Evolutionary conservation across 169 alveolate species (phyloP).

Genomic region (Babesia gibsoni): DNA sequence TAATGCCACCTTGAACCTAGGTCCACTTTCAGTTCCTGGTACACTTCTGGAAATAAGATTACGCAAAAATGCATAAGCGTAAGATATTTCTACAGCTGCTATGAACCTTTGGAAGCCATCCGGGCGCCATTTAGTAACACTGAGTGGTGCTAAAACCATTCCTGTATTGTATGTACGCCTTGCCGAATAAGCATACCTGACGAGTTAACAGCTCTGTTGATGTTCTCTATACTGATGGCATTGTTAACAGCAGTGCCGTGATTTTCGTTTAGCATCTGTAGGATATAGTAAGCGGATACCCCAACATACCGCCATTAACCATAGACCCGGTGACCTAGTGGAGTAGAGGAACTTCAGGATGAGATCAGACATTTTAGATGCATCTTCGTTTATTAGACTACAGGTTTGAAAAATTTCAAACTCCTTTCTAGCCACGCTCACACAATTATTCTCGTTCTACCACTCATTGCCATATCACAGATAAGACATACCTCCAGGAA

Average conservation of each 20-base stretch:
- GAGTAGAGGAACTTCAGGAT: slow-evolving; percentile 8
- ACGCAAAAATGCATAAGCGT: slow-evolving; percentile 26
- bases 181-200: not conserved
- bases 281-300: not conserved
- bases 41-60: slow-evolving; percentile 6
- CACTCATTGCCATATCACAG: not conserved
- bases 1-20: slow-evolving; percentile 28
- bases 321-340: not conserved
- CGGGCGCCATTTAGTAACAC: not conserved
- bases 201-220: not conserved
- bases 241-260: slow-evolving; percentile 16
- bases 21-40: slow-evolving; percentile 8
- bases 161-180: not conserved
- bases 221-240: not conserved
- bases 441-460: slow-evolving; percentile 43
- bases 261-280: slow-evolving; percentile 17
- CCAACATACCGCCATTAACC: slow-evolving; percentile 12
- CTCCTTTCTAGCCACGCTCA: slow-evolving; percentile 11
- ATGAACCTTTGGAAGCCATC: slow-evolving; percentile 12
- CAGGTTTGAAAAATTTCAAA: slow-evolving; percentile 25
- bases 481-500: slow-evolving; percentile 24
- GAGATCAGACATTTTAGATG: not conserved
- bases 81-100: slow-evolving; percentile 28
- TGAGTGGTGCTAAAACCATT: slow-evolving; percentile 8
- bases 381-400: slow-evolving; percentile 1